Percentiles rank a stretch among this genome's conserved stretches.
These are phyloP conservation scores for Boletus hoseneyae DNA, from an alignment of 1,284 basidiomycete genomes.

Conservation along the genomic window DNA sequence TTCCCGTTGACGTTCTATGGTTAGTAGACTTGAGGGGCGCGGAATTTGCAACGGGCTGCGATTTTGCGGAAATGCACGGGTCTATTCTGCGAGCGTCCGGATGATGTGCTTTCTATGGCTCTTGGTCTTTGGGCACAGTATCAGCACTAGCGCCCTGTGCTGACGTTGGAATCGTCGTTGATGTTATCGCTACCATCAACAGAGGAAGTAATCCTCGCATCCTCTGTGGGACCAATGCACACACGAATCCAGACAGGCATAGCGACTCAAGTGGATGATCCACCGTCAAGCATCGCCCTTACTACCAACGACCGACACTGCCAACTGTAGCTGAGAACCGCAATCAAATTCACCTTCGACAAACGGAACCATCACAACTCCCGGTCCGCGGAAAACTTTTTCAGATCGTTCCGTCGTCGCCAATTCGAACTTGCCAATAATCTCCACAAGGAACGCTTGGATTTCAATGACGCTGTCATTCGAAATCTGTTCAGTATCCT, in stretches of 20 bases:
- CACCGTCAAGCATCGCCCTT: not conserved
- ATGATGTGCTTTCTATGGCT: no score
- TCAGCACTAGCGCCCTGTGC: no score
- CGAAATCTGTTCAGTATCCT: not conserved
- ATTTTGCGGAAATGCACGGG: no score
- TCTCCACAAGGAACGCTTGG: conserved; percentile 46
- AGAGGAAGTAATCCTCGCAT: no score
- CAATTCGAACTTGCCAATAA: conserved; percentile 50
- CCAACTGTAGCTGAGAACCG: conserved; percentile 48
- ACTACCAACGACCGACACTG: conserved; percentile 24
- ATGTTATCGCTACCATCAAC: no score
- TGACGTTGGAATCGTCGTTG: no score
- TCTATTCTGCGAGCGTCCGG: no score
- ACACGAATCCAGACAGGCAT: no score
- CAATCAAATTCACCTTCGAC: conserved; percentile 44
- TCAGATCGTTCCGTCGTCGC: conserved; percentile 36
- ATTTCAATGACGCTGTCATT: conserved; percentile 41
- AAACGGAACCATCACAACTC: conserved; percentile 44
- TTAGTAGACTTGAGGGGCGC: not conserved
- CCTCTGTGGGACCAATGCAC: no score
- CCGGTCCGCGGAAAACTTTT: conserved; percentile 39
- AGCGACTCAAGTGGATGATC: no score
- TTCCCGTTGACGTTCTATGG: conserved; percentile 11
- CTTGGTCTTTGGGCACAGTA: no score
- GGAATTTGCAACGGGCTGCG: no score